These are phyloP conservation scores for Mimosa pudica DNA, from an alignment of 306 rosid species.

Conservation along the genomic window DNA sequence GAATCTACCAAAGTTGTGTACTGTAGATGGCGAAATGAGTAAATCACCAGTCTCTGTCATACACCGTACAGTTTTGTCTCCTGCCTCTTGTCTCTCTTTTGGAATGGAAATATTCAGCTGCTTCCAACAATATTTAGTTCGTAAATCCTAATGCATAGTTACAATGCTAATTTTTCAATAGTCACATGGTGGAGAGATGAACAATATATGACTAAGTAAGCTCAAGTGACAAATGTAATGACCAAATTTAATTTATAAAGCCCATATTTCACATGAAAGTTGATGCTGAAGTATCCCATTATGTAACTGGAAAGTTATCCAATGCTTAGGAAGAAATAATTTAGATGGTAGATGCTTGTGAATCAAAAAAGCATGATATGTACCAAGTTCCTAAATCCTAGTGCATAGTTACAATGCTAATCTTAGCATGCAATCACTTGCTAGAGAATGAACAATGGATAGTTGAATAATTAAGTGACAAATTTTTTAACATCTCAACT, in stretches of 20 bases:
- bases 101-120: conserved; percentile 11
- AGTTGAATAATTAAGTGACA: neutral
- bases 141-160: neutral
- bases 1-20: conserved; percentile 40
- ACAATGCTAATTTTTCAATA: neutral
- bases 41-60: conserved; percentile 31
- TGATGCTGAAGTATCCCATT: too few relatives aligned
- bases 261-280: too few relatives aligned
- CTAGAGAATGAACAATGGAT: neutral
- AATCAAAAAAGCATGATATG: too few relatives aligned
- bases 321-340: too few relatives aligned
- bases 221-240: neutral
- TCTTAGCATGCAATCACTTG: neutral
- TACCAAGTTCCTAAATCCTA: neutral
- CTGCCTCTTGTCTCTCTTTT: conserved; percentile 17
- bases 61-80: conserved; percentile 38
- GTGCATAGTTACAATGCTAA: neutral
- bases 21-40: conserved; percentile 25
- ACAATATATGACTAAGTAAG: neutral
- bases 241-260: too few relatives aligned
- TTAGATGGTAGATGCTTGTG: too few relatives aligned
- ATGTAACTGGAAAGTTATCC: too few relatives aligned
- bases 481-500: neutral
- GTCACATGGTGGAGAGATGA: neutral
- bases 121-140: conserved; percentile 18